Conservation (phyloP, 805 yeast species). For the Pichia cephalocereana region DNA sequence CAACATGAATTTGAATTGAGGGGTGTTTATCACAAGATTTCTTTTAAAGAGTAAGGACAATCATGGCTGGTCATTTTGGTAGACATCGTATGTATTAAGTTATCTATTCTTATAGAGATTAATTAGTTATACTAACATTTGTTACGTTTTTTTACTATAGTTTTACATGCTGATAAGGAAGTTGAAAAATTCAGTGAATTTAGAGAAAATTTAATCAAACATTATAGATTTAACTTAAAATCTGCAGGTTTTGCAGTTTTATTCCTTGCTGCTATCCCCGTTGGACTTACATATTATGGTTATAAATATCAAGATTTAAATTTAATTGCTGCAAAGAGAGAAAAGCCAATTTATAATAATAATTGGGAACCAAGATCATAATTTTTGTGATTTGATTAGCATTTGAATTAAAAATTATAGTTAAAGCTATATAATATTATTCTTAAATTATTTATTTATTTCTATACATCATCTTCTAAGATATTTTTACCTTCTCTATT, state of each 20-base stretch:
- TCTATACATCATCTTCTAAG: constrained; percentile 25
- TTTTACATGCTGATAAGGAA: constrained; percentile 24
- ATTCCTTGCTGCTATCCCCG: constrained; percentile 26
- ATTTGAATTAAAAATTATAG: background rate
- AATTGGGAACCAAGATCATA: constrained; percentile 23
- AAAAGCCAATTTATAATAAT: constrained; percentile 19
- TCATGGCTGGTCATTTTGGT: constrained; percentile 26
- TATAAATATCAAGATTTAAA: constrained; percentile 23
- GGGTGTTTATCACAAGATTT: too few relatives aligned
- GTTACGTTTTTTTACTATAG: constrained; percentile 7
- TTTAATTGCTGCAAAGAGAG: constrained; percentile 23
- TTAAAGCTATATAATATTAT: background rate
- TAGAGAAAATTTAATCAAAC: constrained; percentile 24
- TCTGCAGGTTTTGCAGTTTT: constrained; percentile 21
- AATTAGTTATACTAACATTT: background rate
- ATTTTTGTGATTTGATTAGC: too few relatives aligned
- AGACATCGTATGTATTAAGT: constrained; percentile 23
- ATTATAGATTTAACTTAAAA: constrained; percentile 24
- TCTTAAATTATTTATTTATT: background rate
- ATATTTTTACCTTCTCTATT: constrained; percentile 36
- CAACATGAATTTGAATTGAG: too few relatives aligned
- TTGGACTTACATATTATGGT: constrained; percentile 24
- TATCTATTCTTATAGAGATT: too few relatives aligned
- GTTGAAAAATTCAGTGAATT: constrained; percentile 24
- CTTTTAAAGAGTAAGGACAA: background rate